Percentiles rank a stretch among this genome's conserved stretches.
phyloP scores from a whole-genome alignment of 179 eudicot species.

The Silene vulgaris region DNA sequence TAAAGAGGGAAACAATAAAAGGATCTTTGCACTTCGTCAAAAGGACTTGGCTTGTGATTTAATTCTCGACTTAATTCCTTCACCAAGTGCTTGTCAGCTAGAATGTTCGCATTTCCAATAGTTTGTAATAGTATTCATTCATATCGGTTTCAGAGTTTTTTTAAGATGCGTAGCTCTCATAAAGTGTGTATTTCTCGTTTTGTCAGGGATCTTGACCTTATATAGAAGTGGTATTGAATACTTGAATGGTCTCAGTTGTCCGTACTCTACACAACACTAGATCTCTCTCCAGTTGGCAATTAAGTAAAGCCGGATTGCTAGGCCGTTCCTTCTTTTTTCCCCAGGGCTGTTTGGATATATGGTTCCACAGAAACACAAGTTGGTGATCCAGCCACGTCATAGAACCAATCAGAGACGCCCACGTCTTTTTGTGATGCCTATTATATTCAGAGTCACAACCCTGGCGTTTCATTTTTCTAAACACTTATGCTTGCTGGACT shows the following conservation, averaged over 20 bases:
- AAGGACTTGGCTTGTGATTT: not conserved
- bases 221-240: not conserved
- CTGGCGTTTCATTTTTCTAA: not conserved
- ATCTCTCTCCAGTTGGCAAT: slow-evolving; percentile 3
- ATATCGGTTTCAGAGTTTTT: not conserved
- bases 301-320: slow-evolving; percentile 13
- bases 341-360: slow-evolving; percentile 8
- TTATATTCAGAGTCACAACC: slow-evolving; percentile 13
- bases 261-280: not conserved
- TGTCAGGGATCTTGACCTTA: slow-evolving; percentile 11
- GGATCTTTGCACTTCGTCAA: not conserved
- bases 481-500: slow-evolving; percentile 12
- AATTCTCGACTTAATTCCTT: slow-evolving; percentile 4
- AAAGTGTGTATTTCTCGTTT: slow-evolving; percentile 3
- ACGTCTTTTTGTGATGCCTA: slow-evolving; percentile 7
- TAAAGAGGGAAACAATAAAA: not conserved
- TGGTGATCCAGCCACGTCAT: slow-evolving; percentile 21
- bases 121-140: not conserved
- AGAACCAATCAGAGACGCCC: slow-evolving; percentile 17
- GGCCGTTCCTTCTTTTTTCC: slow-evolving; percentile 5
- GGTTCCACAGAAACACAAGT: slow-evolving; percentile 17
- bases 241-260: not conserved
- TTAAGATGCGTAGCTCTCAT: not conserved
- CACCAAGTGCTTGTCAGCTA: not conserved
- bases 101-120: not conserved